Evolutionary conservation across 176 grass and related monocot genomes (phyloP).

Genomic region (Avena sativa): DNA sequence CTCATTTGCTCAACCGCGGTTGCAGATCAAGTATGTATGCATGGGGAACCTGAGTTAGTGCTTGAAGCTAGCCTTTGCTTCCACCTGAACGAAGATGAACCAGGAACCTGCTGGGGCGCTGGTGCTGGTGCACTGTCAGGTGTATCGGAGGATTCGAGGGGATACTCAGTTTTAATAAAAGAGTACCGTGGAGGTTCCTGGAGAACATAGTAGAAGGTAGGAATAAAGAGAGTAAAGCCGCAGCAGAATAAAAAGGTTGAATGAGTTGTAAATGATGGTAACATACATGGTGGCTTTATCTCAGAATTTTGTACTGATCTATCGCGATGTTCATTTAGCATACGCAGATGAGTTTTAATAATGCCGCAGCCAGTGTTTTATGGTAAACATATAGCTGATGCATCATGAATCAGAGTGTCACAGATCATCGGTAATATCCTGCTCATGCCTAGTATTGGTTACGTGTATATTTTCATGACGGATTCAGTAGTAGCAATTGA

Average conservation of each 20-base stretch:
- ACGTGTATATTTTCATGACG: background rate
- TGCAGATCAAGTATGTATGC: slow-evolving; percentile 97
- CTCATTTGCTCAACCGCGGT: slow-evolving; percentile 1
- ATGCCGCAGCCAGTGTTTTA: background rate
- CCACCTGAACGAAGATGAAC: background rate
- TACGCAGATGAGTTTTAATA: background rate
- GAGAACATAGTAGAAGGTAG: slow-evolving; percentile 9
- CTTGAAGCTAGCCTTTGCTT: background rate
- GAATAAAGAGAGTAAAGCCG: slow-evolving; percentile 34
- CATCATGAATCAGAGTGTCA: background rate
- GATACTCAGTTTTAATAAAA: background rate
- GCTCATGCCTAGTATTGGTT: background rate
- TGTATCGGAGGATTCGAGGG: background rate
- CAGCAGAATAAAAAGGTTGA: slow-evolving; percentile 34
- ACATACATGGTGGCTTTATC: slow-evolving; percentile 15
- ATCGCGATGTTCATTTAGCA: background rate
- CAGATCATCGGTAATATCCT: background rate
- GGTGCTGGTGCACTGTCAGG: background rate
- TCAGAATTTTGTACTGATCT: background rate
- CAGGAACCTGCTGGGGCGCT: background rate
- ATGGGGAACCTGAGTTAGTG: slow-evolving; percentile 72
- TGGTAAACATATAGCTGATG: background rate
- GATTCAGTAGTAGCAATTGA: background rate
- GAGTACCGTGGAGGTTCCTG: background rate
- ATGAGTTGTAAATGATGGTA: slow-evolving; percentile 52